Evolutionary conservation across 441 rosid species (phyloP), one percentile per base, ranked within the genome.

Genomic region (Corymbia citriodora): DNA sequence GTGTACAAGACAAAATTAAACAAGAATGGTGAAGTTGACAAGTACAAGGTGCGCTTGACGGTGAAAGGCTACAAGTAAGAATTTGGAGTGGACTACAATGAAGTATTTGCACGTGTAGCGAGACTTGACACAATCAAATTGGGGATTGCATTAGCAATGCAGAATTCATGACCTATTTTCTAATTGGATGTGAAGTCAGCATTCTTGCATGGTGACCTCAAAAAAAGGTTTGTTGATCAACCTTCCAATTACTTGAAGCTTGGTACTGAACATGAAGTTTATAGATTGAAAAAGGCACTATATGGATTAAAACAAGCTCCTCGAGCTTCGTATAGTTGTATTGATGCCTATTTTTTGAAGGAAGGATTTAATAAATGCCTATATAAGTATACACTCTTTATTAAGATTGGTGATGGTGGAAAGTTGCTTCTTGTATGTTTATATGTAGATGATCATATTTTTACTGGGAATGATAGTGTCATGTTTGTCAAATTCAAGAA

Each of bases 71-170:
- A 57, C 61, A 21, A 57, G 27, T 11, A 57, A 57, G 61, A 21
- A 57, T 57, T 57, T 57, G 27, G 61, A 57, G 61, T 21, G 9
- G 61, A 57, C 12, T 57, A 57, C 61, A 9, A 21, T 9, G 23
- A 57, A 0, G 61, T 21, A 57, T 57, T 57, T 57, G 12, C 27
- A 57, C 61, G 0, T 57, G 12, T 4, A 9, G 61, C 12, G 19
- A 57, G 27, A 57, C 27, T 57, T 57, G 61, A 57, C 9, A 57
- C 6, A 57, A 57, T 57, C 0, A 9, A 1, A 57, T 57, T 57
- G 61, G 27, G 21, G 12, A 57, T 19, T 57, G 27, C 61, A 21
- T 57, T 21, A 57, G 27, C 6, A 4, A 5, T 0, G 1, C 0
- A 57, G 0, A 57, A 57, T 57, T 57, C 61, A 57, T 57, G 12